These are phyloP conservation scores for Sclerotinia nivalis DNA, from an alignment of 2,329 filamentous ascomycete species.

Conservation along the genomic window DNA sequence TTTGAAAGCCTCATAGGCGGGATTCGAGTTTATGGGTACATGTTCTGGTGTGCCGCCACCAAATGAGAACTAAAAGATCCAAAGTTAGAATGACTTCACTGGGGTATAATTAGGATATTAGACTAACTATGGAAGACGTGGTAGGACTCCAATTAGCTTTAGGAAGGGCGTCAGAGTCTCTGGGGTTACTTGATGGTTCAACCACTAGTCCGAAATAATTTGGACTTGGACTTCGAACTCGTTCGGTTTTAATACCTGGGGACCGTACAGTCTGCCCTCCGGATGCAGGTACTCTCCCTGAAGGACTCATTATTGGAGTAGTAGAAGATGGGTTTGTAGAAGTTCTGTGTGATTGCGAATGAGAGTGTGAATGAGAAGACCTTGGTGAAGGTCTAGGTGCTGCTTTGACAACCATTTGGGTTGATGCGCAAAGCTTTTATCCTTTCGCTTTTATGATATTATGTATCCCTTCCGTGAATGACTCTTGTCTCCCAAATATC, in stretches of 20 bases:
- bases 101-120: neutral
- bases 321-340: slow-evolving; percentile 23
- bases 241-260: slow-evolving; percentile 30
- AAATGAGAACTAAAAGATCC: slow-evolving; percentile 55
- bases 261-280: slow-evolving; percentile 38
- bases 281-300: slow-evolving; percentile 33
- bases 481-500: neutral
- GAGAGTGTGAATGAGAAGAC: slow-evolving; percentile 33
- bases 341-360: slow-evolving; percentile 32
- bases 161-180: slow-evolving; percentile 63
- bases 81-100: slow-evolving; percentile 11
- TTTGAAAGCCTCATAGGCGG: slow-evolving; percentile 79
- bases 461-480: neutral
- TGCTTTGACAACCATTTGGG: slow-evolving; percentile 38
- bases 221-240: slow-evolving; percentile 61
- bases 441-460: neutral
- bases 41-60: slow-evolving; percentile 67
- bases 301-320: slow-evolving; percentile 31
- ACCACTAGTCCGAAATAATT: slow-evolving; percentile 84
- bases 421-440: slow-evolving; percentile 13
- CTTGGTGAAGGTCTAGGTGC: slow-evolving; percentile 37
- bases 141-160: slow-evolving; percentile 75
- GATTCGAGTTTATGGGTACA: slow-evolving; percentile 71
- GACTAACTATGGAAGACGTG: slow-evolving; percentile 58
- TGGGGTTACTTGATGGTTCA: slow-evolving; percentile 59